A percentile compares a stretch with the other conserved stretches of the same genome.
Conservation (phyloP, 371 early-diverging fungal species). For the Mucor irregularis region DNA sequence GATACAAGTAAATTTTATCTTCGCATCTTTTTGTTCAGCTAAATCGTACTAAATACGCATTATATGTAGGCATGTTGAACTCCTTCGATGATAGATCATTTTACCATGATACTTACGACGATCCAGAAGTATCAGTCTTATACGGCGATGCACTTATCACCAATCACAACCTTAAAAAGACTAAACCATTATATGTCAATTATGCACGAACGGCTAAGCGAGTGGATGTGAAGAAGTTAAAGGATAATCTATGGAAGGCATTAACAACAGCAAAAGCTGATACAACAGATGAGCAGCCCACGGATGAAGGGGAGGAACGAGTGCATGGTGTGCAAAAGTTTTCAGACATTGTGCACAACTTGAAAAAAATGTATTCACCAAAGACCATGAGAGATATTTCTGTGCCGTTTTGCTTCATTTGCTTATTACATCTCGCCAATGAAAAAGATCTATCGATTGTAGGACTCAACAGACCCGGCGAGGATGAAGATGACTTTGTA, state of each 20-base stretch:
- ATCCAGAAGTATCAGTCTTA: constrained; percentile 22
- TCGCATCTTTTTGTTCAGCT: too few relatives aligned
- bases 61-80: too few relatives aligned
- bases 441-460: constrained; percentile 73
- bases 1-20: constrained; percentile 27
- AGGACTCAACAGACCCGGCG: constrained; percentile 4
- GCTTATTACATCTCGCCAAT: constrained; percentile 94
- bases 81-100: constrained; percentile 40
- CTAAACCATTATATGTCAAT: constrained; percentile 74
- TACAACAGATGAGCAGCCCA: constrained; percentile 4
- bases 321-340: constrained; percentile 66
- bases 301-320: constrained; percentile 18
- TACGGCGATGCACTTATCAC: constrained; percentile 46
- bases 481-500: constrained; percentile 41
- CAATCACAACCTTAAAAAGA: constrained; percentile 50
- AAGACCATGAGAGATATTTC: constrained; percentile 87
- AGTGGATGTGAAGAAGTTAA: constrained; percentile 92
- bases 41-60: too few relatives aligned
- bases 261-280: constrained; percentile 7
- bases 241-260: constrained; percentile 92
- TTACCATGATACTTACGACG: constrained; percentile 29
- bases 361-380: constrained; percentile 73
- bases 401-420: constrained; percentile 95
- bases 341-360: constrained; percentile 66
- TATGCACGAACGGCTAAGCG: constrained; percentile 89